These are phyloP conservation scores for Scutellaria baicalensis DNA, from an alignment of 257 asterid genomes.

Conservation along the genomic window DNA sequence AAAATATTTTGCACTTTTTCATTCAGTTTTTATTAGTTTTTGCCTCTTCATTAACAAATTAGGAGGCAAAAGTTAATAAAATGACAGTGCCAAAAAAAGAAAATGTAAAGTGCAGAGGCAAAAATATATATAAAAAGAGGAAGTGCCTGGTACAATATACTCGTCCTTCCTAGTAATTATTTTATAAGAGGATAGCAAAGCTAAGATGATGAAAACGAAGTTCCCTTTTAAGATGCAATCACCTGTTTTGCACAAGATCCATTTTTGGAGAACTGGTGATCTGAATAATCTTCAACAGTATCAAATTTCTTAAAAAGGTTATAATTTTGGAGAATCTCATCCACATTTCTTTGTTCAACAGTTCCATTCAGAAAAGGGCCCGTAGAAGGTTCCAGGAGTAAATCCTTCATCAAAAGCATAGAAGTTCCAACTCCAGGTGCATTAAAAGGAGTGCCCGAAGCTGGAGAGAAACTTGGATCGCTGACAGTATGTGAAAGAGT, in stretches of 20 bases:
- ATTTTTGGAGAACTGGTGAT: conserved; percentile 41
- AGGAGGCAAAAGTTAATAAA: not conserved
- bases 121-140: not conserved
- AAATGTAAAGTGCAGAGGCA: not conserved
- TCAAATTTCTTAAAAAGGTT: conserved; percentile 58
- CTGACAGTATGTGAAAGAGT: not conserved
- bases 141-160: not conserved
- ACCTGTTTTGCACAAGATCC: conserved; percentile 44
- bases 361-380: conserved; percentile 14
- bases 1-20: not conserved
- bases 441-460: not conserved
- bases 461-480: conserved; percentile 8
- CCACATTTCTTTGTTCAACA: conserved; percentile 23
- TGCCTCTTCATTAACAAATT: not conserved
- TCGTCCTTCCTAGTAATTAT: not conserved
- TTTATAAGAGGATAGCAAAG: not conserved
- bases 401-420: too few relatives aligned
- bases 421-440: too few relatives aligned
- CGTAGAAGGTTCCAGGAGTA: conserved; percentile 1
- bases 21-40: not conserved
- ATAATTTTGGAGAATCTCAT: conserved; percentile 36
- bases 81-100: not conserved
- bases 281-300: conserved; percentile 67
- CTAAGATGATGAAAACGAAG: too few relatives aligned
- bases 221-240: not conserved